A percentile compares a stretch with the other conserved stretches of the same genome.
phyloP scores from a whole-genome alignment of 768 basidiomycete species.

The Boletus vermiculosoides region DNA sequence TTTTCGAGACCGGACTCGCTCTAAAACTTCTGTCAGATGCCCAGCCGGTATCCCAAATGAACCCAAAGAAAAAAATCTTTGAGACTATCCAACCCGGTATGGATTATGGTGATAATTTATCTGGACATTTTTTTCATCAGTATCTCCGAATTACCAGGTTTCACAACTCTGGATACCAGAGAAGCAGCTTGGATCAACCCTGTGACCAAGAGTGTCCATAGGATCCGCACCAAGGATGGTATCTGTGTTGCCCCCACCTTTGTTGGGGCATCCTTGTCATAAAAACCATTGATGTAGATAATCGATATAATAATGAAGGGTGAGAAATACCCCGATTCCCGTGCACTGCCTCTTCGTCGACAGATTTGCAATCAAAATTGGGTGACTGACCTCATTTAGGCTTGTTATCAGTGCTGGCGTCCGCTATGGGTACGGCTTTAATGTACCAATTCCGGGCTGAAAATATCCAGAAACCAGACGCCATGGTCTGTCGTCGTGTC shows the following conservation, averaged over 20 bases:
- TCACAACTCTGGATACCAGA: constrained; percentile 81
- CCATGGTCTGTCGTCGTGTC: constrained; percentile 17
- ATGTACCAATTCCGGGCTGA: constrained; percentile 37
- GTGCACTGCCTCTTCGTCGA: neutral
- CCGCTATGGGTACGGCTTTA: constrained; percentile 34
- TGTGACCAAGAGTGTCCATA: constrained; percentile 71
- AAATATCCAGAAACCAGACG: constrained; percentile 33
- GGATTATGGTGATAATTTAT: constrained; percentile 7
- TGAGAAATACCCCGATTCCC: too few relatives aligned
- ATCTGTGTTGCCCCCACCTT: constrained; percentile 78
- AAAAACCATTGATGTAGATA: constrained; percentile 27
- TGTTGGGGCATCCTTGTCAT: constrained; percentile 91
- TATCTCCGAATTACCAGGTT: constrained; percentile 45
- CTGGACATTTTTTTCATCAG: neutral
- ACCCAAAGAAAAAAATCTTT: constrained; percentile 99
- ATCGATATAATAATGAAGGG: neutral
- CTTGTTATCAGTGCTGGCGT: constrained; percentile 2
- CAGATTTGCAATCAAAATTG: neutral
- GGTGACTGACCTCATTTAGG: neutral
- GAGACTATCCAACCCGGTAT: constrained; percentile 92
- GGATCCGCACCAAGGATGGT: constrained; percentile 83
- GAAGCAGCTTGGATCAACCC: constrained; percentile 91
- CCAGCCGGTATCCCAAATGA: constrained; percentile 77
- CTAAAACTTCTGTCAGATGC: constrained; percentile 40
- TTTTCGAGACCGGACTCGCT: neutral